These are phyloP conservation scores for Eutrema salsugineum DNA, from an alignment of 441 rosid species.

Conservation along the genomic window DNA sequence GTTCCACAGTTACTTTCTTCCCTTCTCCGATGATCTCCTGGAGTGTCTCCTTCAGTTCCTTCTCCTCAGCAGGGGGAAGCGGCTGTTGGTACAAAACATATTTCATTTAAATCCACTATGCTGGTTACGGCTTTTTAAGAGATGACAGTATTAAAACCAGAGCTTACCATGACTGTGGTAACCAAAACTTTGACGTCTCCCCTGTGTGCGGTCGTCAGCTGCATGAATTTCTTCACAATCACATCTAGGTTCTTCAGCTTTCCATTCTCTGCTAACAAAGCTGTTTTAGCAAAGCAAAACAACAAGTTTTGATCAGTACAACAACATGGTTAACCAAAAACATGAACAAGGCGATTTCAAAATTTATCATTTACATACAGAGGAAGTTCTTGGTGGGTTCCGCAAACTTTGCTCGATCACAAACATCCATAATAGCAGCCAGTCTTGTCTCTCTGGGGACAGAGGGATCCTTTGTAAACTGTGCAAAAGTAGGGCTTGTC, in stretches of 20 bases:
- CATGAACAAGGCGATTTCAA: neutral
- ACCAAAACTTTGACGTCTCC: constrained; percentile 80
- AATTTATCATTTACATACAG: constrained; percentile 37
- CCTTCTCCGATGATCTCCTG: constrained; percentile 66
- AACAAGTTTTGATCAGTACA: neutral
- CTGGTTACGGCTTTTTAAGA: neutral
- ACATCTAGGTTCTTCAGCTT: constrained; percentile 58
- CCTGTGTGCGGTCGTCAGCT: constrained; percentile 81
- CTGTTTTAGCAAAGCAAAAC: constrained; percentile 30
- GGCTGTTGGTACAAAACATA: constrained; percentile 42
- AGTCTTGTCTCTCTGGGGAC: constrained; percentile 57
- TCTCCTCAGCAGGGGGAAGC: constrained; percentile 65
- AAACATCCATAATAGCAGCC: constrained; percentile 58
- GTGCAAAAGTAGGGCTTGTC: constrained; percentile 51
- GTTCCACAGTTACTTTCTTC: constrained; percentile 58
- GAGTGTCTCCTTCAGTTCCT: constrained; percentile 62
- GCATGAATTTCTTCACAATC: constrained; percentile 59
- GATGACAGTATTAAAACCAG: neutral
- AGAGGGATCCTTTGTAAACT: constrained; percentile 74
- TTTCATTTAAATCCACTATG: neutral
- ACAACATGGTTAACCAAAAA: neutral
- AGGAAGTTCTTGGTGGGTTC: constrained; percentile 70
- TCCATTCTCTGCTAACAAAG: constrained; percentile 73
- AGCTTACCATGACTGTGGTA: constrained; percentile 80
- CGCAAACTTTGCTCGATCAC: constrained; percentile 59